phyloP scores from a whole-genome alignment of 1,284 basidiomycete species.

The Volvariella volvacea region DNA sequence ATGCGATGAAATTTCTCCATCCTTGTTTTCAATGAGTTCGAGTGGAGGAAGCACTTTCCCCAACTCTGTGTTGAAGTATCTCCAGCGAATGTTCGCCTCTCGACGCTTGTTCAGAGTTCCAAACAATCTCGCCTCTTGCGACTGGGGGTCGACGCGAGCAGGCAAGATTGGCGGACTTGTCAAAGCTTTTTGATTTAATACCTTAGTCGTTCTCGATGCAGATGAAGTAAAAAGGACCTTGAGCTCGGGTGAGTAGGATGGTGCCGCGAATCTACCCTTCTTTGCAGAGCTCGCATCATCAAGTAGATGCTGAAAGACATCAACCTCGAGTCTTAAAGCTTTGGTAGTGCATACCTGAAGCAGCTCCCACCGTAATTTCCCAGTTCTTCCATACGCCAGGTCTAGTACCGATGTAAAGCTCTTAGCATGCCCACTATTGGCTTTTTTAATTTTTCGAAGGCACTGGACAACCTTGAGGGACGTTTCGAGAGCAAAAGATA shows the following conservation, averaged over 20 bases:
- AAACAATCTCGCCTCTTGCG: constrained; percentile 51
- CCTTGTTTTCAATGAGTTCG: constrained; percentile 28
- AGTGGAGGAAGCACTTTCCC: constrained; percentile 56
- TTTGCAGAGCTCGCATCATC: constrained; percentile 32
- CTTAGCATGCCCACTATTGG: constrained; percentile 44
- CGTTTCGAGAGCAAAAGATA: constrained; percentile 1
- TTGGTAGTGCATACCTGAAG: constrained; percentile 39
- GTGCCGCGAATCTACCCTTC: constrained; percentile 23
- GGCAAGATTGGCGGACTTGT: constrained; percentile 49
- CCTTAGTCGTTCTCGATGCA: constrained; percentile 39
- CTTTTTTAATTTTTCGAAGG: constrained; percentile 45
- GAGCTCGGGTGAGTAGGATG: constrained; percentile 52
- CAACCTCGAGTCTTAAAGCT: not conserved
- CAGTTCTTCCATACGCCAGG: constrained; percentile 74
- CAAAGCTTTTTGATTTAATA: constrained; percentile 33
- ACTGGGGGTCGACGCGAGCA: constrained; percentile 44
- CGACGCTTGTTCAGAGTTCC: constrained; percentile 67
- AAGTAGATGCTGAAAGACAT: constrained; percentile 44
- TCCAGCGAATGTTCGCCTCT: constrained; percentile 66
- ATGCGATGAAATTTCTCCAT: not conserved
- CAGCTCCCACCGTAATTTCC: constrained; percentile 61
- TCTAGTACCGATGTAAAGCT: constrained; percentile 61
- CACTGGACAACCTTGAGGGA: constrained; percentile 33
- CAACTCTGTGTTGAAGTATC: constrained; percentile 50
- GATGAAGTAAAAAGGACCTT: constrained; percentile 50